Percentiles rank a stretch among this genome's conserved stretches.
These are phyloP conservation scores for Cyberlindnera saturnus DNA, from an alignment of 805 yeast genomes.

Conservation along the genomic window DNA sequence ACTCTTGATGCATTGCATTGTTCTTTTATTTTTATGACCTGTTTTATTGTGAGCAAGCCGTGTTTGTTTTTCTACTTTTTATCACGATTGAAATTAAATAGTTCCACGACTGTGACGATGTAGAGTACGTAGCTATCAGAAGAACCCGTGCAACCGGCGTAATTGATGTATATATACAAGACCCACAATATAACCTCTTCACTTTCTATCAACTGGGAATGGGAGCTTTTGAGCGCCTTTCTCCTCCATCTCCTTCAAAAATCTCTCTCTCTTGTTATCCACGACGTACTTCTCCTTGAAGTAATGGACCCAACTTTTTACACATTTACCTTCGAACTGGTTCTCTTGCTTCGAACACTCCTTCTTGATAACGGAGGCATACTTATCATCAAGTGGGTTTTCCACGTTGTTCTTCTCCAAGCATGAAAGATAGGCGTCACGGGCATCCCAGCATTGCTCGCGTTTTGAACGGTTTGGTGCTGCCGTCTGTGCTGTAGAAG, in stretches of 20 bases:
- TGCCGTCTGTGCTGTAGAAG: constrained; percentile 23
- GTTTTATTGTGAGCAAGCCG: not conserved
- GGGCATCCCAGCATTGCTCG: constrained; percentile 80
- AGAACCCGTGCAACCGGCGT: not conserved
- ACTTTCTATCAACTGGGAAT: constrained; percentile 19
- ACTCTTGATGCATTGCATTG: not conserved
- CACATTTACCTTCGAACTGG: constrained; percentile 71
- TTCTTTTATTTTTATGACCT: not conserved
- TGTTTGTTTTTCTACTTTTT: not conserved
- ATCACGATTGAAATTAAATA: not conserved
- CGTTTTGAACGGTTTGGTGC: constrained; percentile 62
- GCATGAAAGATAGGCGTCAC: constrained; percentile 76
- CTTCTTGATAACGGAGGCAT: constrained; percentile 38
- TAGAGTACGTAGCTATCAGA: not conserved
- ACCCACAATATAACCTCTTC: not conserved
- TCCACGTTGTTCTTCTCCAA: constrained; percentile 60
- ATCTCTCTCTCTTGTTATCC: constrained; percentile 63
- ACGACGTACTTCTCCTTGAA: constrained; percentile 86
- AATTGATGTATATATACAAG: constrained; percentile 4
- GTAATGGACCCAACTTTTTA: constrained; percentile 81
- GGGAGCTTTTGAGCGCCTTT: constrained; percentile 42
- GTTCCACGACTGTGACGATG: not conserved
- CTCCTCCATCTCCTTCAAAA: constrained; percentile 63
- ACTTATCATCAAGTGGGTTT: constrained; percentile 58
- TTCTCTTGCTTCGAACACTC: constrained; percentile 52